A percentile compares a stretch with the other conserved stretches of the same genome.
Evolutionary conservation across 306 rosid species (phyloP).

Genomic region (Prunus armeniaca): DNA sequence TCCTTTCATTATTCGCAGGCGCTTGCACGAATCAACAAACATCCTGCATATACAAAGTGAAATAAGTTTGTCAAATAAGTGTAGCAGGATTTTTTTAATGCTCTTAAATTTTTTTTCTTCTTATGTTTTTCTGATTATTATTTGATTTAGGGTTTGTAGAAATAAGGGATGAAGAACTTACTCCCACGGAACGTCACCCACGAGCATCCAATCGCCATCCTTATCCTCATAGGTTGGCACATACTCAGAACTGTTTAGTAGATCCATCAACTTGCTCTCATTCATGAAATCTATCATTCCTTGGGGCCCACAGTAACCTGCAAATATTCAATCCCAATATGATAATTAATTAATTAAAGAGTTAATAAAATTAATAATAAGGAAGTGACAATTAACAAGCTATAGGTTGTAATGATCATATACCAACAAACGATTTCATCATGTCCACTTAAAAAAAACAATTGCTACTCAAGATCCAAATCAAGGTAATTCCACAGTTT

Average conservation of each 20-base stretch:
- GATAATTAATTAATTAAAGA: background rate
- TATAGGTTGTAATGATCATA: background rate
- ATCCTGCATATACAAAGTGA: slow-evolving; percentile 25
- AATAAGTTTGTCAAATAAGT: background rate
- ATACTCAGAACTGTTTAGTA: slow-evolving; percentile 94
- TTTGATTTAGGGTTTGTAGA: slow-evolving; percentile 17
- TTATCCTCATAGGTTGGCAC: slow-evolving; percentile 99
- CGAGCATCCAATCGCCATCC: slow-evolving; percentile 99
- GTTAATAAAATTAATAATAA: background rate
- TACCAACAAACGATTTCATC: background rate
- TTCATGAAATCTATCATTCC: slow-evolving; percentile 99
- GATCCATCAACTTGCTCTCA: slow-evolving; percentile 98
- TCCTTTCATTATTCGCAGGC: slow-evolving; percentile 94
- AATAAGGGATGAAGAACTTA: slow-evolving; percentile 40
- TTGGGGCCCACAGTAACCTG: slow-evolving; percentile 92
- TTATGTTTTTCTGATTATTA: background rate
- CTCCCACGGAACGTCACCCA: slow-evolving; percentile 99
- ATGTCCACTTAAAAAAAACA: background rate
- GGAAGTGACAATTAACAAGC: background rate
- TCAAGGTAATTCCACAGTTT: background rate
- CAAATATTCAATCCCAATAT: slow-evolving; percentile 20
- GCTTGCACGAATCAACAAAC: slow-evolving; percentile 99
- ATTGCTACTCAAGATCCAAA: slow-evolving; percentile 5
- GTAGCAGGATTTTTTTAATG: background rate
- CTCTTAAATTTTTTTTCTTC: background rate